Evolutionary conservation across 2,329 filamentous ascomycete species (phyloP).

Genomic region (Phyllachora maydis): DNA sequence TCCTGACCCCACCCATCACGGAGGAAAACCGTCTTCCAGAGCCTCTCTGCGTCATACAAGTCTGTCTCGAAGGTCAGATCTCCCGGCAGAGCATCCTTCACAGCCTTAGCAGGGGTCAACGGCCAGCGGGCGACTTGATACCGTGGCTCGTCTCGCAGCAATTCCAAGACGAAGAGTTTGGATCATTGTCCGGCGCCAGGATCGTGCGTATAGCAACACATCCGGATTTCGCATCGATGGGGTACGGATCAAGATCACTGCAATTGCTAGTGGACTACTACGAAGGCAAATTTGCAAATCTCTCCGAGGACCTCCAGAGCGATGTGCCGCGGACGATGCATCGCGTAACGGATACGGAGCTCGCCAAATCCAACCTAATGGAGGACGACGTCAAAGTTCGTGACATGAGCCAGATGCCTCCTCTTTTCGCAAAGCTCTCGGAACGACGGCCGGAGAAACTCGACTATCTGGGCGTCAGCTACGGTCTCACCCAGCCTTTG

Average conservation of each 20-base stretch:
- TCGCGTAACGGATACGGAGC: constrained; percentile 63
- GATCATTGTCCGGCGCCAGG: constrained; percentile 74
- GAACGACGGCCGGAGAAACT: constrained; percentile 63
- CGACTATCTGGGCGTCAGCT: constrained; percentile 91
- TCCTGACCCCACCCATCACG: constrained; percentile 69
- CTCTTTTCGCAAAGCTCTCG: constrained; percentile 71
- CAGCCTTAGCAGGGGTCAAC: constrained; percentile 69
- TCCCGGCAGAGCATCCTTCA: constrained; percentile 83
- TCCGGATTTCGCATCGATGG: constrained; percentile 80
- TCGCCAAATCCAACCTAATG: constrained; percentile 54
- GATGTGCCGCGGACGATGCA: constrained; percentile 43
- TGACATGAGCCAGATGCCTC: constrained; percentile 81
- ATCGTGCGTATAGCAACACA: constrained; percentile 92
- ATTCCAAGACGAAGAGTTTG: constrained; percentile 95
- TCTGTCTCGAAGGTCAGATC: constrained; percentile 86
- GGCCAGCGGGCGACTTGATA: constrained; percentile 82
- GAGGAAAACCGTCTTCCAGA: constrained; percentile 69
- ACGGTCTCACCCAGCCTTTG: constrained; percentile 67
- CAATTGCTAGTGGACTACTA: constrained; percentile 83
- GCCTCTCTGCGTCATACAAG: constrained; percentile 84
- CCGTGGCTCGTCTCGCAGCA: constrained; percentile 96
- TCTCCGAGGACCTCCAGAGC: constrained; percentile 49
- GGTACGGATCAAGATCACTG: constrained; percentile 78
- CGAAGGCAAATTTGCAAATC: constrained; percentile 71
- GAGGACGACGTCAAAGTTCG: constrained; percentile 79